Percentiles rank a stretch among this genome's conserved stretches.
Evolutionary conservation across 495 filamentous ascomycete species (phyloP).

Genomic region (Aspergillus cavernicola): DNA sequence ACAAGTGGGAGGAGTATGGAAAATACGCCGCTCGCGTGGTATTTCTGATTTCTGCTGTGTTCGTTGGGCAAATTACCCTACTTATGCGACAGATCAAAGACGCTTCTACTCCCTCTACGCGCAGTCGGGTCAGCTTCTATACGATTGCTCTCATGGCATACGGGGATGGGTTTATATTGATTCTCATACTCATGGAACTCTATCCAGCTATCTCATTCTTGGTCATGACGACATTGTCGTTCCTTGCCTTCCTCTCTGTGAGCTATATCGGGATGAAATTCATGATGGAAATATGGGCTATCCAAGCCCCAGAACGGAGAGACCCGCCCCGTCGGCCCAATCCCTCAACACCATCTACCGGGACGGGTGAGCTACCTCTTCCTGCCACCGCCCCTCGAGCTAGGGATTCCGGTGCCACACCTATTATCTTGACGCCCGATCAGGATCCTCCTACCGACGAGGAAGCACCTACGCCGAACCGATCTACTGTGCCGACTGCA

Average conservation of each 20-base stretch:
- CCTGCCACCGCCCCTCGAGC: constrained; percentile 56
- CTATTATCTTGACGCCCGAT: constrained; percentile 79
- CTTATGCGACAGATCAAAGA: constrained; percentile 86
- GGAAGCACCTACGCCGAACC: constrained; percentile 25
- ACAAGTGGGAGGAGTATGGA: constrained; percentile 73
- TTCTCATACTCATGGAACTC: constrained; percentile 60
- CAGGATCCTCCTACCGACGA: constrained; percentile 61
- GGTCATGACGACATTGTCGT: constrained; percentile 61
- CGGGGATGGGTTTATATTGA: constrained; percentile 70
- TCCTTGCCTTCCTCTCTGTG: constrained; percentile 69
- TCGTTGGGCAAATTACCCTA: constrained; percentile 68
- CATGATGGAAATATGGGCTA: constrained; percentile 79
- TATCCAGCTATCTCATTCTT: constrained; percentile 64
- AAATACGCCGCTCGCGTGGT: constrained; percentile 63
- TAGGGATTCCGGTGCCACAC: constrained; percentile 48
- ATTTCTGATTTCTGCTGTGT: constrained; percentile 58
- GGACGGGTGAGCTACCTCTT: constrained; percentile 52
- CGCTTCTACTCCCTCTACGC: constrained; percentile 87
- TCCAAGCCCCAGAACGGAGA: constrained; percentile 78
- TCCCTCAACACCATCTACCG: constrained; percentile 21
- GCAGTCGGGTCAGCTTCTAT: constrained; percentile 86
- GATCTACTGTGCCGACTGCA: constrained; percentile 26
- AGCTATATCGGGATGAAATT: constrained; percentile 79
- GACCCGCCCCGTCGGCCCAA: constrained; percentile 42
- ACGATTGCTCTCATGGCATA: constrained; percentile 82